These are phyloP conservation scores for Eruca vesicaria DNA, from an alignment of 441 rosid species.

Conservation along the genomic window DNA sequence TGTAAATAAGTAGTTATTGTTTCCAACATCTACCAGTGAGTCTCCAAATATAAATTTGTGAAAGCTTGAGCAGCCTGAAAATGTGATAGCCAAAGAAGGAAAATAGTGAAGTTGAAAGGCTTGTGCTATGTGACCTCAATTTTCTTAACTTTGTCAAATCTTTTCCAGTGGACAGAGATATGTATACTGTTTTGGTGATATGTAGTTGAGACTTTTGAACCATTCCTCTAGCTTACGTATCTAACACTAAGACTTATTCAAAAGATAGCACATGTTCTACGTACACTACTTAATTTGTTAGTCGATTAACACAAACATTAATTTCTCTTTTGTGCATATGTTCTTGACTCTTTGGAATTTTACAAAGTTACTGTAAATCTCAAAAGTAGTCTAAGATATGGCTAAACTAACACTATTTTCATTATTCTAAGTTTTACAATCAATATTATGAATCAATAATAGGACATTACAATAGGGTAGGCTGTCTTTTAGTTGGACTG, in stretches of 20 bases:
- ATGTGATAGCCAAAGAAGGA: constrained; percentile 11
- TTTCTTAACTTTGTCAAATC: background rate
- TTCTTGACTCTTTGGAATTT: background rate
- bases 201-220: constrained; percentile 13
- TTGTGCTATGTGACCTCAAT: constrained; percentile 6
- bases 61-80: constrained; percentile 21
- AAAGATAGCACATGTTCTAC: constrained; percentile 16
- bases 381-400: background rate
- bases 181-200: constrained; percentile 4
- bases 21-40: constrained; percentile 61
- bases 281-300: background rate
- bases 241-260: constrained; percentile 18
- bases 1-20: constrained; percentile 48
- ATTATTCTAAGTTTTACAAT: background rate
- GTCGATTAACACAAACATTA: background rate
- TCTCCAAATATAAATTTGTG: constrained; percentile 51
- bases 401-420: background rate
- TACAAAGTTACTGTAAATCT: background rate
- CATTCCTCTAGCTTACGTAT: constrained; percentile 21
- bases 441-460: background rate
- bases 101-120: background rate
- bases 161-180: constrained; percentile 10
- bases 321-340: background rate
- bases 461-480: background rate
- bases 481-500: background rate